These are phyloP conservation scores for Obba rivulosa DNA, from an alignment of 768 basidiomycete species.

Conservation along the genomic window DNA sequence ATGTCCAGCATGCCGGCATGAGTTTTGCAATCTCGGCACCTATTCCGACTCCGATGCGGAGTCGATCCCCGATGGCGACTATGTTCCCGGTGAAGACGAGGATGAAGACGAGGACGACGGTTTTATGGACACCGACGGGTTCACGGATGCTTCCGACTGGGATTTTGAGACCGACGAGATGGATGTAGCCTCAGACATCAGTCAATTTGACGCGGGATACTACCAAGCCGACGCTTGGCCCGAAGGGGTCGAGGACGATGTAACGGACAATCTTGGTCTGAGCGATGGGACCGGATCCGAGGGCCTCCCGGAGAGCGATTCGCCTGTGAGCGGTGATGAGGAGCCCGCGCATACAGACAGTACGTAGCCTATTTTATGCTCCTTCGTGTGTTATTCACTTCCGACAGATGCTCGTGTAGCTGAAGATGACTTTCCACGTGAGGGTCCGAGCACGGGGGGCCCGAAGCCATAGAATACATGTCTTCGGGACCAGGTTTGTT, in stretches of 20 bases:
- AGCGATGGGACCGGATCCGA: conserved; percentile 32
- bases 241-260: conserved; percentile 15
- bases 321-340: conserved; percentile 8
- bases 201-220: conserved; percentile 10
- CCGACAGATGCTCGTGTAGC: background rate
- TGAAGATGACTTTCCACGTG: background rate
- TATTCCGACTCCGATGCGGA: conserved; percentile 54
- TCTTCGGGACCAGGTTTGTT: background rate
- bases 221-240: conserved; percentile 4
- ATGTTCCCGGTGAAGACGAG: conserved; percentile 48
- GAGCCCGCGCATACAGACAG: conserved; percentile 5
- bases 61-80: conserved; percentile 59
- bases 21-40: conserved; percentile 50
- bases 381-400: background rate
- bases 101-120: conserved; percentile 37
- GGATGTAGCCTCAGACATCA: conserved; percentile 20
- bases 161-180: conserved; percentile 35
- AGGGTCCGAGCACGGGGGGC: background rate
- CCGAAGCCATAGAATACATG: background rate
- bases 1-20: conserved; percentile 62
- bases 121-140: conserved; percentile 38
- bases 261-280: conserved; percentile 33
- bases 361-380: background rate
- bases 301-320: conserved; percentile 15
- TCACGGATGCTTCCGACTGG: conserved; percentile 32